phyloP scores from a whole-genome alignment of 139 green algal species.

The Chlorella sorokiniana region DNA sequence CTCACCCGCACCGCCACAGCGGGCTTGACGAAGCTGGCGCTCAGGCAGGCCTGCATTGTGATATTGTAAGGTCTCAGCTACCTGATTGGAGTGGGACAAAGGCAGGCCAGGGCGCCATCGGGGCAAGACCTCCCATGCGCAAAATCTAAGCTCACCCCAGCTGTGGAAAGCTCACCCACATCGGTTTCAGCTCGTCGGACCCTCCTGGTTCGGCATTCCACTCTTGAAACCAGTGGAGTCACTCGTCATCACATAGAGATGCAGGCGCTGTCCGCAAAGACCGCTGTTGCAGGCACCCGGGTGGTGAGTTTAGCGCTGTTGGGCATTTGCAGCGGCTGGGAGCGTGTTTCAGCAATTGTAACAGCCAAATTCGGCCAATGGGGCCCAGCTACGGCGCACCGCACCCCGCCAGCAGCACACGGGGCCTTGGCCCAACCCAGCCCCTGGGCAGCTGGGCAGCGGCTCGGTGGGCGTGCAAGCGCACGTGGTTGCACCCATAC shows the following conservation, averaged over 20 bases:
- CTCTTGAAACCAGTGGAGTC: background rate
- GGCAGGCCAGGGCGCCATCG: background rate
- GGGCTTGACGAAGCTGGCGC: slow-evolving; percentile 6
- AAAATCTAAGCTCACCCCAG: background rate
- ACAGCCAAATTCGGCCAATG: background rate
- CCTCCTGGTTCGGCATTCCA: background rate
- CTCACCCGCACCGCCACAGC: slow-evolving; percentile 3
- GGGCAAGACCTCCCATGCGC: background rate
- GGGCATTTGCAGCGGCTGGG: background rate
- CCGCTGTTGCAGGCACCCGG: background rate
- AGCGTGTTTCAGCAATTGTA: background rate
- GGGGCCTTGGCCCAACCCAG: background rate
- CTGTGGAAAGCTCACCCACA: background rate
- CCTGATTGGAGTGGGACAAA: background rate
- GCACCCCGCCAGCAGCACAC: background rate
- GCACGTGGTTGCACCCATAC: background rate
- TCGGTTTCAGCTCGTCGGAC: background rate
- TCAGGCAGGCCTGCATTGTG: background rate
- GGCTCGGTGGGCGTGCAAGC: background rate
- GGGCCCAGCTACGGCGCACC: background rate
- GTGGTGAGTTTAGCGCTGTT: background rate
- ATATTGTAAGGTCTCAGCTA: background rate
- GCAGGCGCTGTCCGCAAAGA: slow-evolving; percentile 24
- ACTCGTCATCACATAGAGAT: background rate
- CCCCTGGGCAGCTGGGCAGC: background rate